phyloP scores from a whole-genome alignment of 495 filamentous ascomycete genomes.

The Podospora pseudocomata region DNA sequence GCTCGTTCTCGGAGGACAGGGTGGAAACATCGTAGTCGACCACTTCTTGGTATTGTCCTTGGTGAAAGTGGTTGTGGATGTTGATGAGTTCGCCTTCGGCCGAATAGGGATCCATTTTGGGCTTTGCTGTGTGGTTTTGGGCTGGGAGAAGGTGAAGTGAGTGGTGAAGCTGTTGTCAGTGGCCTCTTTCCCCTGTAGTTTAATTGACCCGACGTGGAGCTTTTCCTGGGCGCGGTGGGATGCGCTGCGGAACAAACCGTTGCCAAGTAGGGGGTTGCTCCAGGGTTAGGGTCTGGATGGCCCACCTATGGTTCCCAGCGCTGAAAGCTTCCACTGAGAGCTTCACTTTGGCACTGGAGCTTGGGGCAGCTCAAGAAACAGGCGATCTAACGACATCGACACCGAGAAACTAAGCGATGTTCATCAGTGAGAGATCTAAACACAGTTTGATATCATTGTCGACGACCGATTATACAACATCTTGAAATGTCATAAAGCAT shows the following conservation, averaged over 20 bases:
- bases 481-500: not conserved
- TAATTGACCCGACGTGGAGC: conserved; percentile 26
- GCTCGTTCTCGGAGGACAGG: conserved; percentile 70
- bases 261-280: not conserved
- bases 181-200: conserved; percentile 5
- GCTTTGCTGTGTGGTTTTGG: not conserved
- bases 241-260: conserved; percentile 12
- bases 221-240: conserved; percentile 13
- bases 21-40: conserved; percentile 73
- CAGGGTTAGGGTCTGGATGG: conserved; percentile 12
- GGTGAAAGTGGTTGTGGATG: conserved; percentile 92
- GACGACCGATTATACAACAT: not conserved
- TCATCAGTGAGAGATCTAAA: conserved; percentile 10
- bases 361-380: conserved; percentile 17
- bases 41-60: conserved; percentile 80
- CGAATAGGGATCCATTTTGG: conserved; percentile 74
- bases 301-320: not conserved
- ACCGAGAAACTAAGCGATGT: conserved; percentile 16
- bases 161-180: conserved; percentile 3
- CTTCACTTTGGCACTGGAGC: conserved; percentile 8
- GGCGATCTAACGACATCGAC: conserved; percentile 16
- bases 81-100: conserved; percentile 94
- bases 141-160: conserved; percentile 2
- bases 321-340: conserved; percentile 11
- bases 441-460: not conserved